Base-by-base conservation (phyloP, 1,139 yeast species). In the Zygoascus sp. region DNA sequence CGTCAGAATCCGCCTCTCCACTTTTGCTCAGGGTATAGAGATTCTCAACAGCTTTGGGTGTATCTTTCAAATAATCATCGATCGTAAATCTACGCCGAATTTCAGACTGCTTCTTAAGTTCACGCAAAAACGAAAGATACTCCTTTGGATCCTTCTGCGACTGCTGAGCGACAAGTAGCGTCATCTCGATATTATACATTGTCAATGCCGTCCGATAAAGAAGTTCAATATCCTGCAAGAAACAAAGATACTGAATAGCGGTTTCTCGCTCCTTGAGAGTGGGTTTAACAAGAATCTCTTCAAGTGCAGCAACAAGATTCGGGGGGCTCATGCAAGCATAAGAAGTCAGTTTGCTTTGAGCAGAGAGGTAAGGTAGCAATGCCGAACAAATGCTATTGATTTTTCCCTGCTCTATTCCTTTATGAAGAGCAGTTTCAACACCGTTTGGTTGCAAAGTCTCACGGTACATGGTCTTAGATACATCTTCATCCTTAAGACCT, bases 81-180 rank as follows among this genome's bases (percentile, higher is more conserved):
- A 94, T 85, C 60, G 80, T 68, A 60, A 87, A 90, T 60, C 77
- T 75, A 57, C 82, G 79, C 50, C 96, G 77, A 44, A 80, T 66
- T 16, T 79, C 81, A 0, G 77, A 71, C 63, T 83, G 85, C 32
- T 77, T 77, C 56, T 87, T 85, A 48, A 94, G 72, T 47, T 80
- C 76, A 60, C 89, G 96, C 56, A 94, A 73, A 65, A 92, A 94
- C 45, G 98, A 97, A 46, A 94, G 69, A 60, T 92, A 94, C 64
- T 94, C 99, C 61, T 90, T 88, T 22, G 99, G 99, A 68, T 94
- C 99, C 74, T 84, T 89, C 65, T 92, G 97, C 0, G 97, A 89
- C 61, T 89, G 92, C 64, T 94, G 97, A 0, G 98, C 98, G 54
- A 94, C 81, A 10, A 78, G 74, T 50, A 94, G 73, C 0, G 98